Evolutionary conservation across 176 grass and related monocot genomes (phyloP), one percentile per base, ranked within the genome.

Genomic region (Areca catechu): DNA sequence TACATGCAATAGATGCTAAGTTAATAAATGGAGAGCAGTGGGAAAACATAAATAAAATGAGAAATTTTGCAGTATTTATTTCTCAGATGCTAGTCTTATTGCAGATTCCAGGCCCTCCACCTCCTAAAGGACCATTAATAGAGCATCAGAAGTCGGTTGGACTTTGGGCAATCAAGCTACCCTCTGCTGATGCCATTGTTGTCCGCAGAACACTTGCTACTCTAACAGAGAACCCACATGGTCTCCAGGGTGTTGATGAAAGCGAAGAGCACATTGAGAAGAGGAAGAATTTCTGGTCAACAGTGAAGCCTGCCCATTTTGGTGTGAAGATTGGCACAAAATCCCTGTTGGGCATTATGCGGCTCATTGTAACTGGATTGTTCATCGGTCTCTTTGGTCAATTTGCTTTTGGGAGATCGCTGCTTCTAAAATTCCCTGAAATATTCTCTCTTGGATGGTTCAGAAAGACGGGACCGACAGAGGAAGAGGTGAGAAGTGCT

Each of bases 51-150:
- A 24, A 14, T 68, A 22, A 24, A 20, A 67, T 67, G 7, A 22
- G 27, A 70, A 66, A 6, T 30, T 50, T 79, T 73, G 51, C 37
- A 43, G 10, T 43, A 3, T 12, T 2, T 2, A 43, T 43, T 43
- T 9, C 34, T 43, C 10, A 43, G 34, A 43, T 2, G 1, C 34
- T 12, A 43, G 21, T 18, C 28, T 61, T 59, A 72, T n/a, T 22
- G 59, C 79, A 95, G 90, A 95, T 95, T 78, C 84, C 73, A n/a
- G 85, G 90, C 19, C 90, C 76, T 16, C 64, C 78, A 50, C 90
- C 85, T 69, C 76, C 85, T 48, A 89, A 84, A 78, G 86, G 86
- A 15, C 71, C 82, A 5, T 79, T 79, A 60, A 76, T 89, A 43
- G 76, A 95, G 49, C 66, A 68, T 62, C 56, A 78, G 1, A 89